Evolutionary conservation across 2,329 filamentous ascomycete species (phyloP).

Genomic region (Penicillium olsonii): DNA sequence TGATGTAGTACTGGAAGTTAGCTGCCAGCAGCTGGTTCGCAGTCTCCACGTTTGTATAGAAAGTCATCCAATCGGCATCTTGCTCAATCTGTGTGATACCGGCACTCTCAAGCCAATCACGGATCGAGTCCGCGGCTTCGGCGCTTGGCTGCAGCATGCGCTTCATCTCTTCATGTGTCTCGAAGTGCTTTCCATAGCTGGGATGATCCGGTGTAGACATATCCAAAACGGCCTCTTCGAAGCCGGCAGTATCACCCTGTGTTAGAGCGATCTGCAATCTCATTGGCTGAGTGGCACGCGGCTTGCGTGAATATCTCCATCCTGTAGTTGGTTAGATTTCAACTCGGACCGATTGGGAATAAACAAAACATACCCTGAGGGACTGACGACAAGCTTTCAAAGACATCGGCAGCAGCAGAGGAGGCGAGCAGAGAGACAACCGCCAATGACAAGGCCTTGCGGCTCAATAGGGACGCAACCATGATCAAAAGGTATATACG

Average conservation of each 20-base stretch:
- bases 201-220: conserved; percentile 52
- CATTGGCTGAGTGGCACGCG: conserved; percentile 27
- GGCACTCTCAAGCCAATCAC: conserved; percentile 48
- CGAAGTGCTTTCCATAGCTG: conserved; percentile 54
- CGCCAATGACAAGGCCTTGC: conserved; percentile 32
- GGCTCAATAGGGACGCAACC: conserved; percentile 27
- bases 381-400: conserved; percentile 37
- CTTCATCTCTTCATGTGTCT: conserved; percentile 50
- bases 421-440: conserved; percentile 31
- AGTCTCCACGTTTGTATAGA: conserved; percentile 36
- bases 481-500: conserved; percentile 21
- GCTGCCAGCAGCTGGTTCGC: conserved; percentile 43
- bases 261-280: conserved; percentile 39
- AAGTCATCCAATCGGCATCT: conserved; percentile 43
- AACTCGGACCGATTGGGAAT: not conserved
- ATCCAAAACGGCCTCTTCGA: conserved; percentile 51
- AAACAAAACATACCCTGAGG: conserved; percentile 32
- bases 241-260: conserved; percentile 35
- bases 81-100: conserved; percentile 40
- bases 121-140: conserved; percentile 43
- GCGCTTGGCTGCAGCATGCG: conserved; percentile 50
- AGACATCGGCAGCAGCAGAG: conserved; percentile 32
- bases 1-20: conserved; percentile 43
- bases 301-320: conserved; percentile 34
- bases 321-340: conserved; percentile 20